These are phyloP conservation scores for Aspergillus vadensis DNA, from an alignment of 2,329 filamentous ascomycete genomes.

Conservation along the genomic window DNA sequence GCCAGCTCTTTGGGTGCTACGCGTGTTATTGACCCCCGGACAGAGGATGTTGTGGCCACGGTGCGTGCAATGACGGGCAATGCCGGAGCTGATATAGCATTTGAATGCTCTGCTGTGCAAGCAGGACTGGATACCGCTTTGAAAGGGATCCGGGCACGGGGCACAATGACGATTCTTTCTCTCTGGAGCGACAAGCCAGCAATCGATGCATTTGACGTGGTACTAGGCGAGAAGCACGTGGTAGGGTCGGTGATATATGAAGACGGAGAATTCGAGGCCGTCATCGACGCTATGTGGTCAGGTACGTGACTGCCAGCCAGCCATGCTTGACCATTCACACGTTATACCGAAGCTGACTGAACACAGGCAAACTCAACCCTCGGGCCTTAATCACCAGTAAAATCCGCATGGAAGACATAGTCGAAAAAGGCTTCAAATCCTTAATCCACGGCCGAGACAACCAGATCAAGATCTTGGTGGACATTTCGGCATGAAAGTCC, in stretches of 20 bases:
- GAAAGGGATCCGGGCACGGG: conserved; percentile 54
- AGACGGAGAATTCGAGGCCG: conserved; percentile 59
- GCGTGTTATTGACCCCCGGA: conserved; percentile 54
- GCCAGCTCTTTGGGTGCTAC: conserved; percentile 59
- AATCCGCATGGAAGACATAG: conserved; percentile 59
- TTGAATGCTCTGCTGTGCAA: conserved; percentile 65
- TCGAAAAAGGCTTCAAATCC: conserved; percentile 59
- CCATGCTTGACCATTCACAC: too few species aligned
- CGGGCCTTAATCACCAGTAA: conserved; percentile 62
- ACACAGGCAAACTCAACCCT: conserved; percentile 54
- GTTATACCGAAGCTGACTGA: background rate
- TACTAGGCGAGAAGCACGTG: conserved; percentile 57
- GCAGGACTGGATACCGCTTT: conserved; percentile 51
- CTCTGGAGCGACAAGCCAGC: conserved; percentile 62
- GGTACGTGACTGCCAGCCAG: conserved; percentile 20
- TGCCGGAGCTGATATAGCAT: conserved; percentile 57
- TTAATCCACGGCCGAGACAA: conserved; percentile 62
- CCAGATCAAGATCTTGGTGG: conserved; percentile 65
- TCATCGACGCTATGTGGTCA: conserved; percentile 54
- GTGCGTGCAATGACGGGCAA: conserved; percentile 51
- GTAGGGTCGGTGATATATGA: conserved; percentile 52
- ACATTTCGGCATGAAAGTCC: conserved; percentile 22
- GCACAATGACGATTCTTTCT: conserved; percentile 63
- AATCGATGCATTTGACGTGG: conserved; percentile 56
- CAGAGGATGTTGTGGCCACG: conserved; percentile 49